These are phyloP conservation scores for Achaetomium macrosporum DNA, from an alignment of 2,329 filamentous ascomycete species.

Conservation along the genomic window DNA sequence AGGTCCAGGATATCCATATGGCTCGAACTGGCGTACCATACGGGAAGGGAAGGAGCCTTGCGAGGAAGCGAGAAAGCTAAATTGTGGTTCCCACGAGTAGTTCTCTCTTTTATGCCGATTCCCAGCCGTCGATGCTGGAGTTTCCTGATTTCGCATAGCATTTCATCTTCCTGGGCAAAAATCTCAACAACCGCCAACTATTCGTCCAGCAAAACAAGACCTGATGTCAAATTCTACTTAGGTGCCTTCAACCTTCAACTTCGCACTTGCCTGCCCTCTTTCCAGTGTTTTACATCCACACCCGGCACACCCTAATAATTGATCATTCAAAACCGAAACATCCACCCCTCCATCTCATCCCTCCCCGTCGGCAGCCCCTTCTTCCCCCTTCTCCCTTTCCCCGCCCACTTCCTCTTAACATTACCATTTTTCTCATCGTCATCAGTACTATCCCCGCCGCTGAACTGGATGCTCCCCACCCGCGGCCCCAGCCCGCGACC, in stretches of 20 bases:
- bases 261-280: neutral
- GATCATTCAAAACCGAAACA: neutral
- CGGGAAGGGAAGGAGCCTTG: too few relatives aligned
- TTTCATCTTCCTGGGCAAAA: too few relatives aligned
- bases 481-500: slow-evolving; percentile 20
- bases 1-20: too few relatives aligned
- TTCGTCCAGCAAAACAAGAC: too few relatives aligned
- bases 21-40: too few relatives aligned
- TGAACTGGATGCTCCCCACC: slow-evolving; percentile 4
- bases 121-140: too few relatives aligned
- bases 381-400: neutral
- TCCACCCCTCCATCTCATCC: slow-evolving; percentile 29
- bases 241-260: neutral
- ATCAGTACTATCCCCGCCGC: slow-evolving; percentile 1
- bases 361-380: slow-evolving; percentile 28
- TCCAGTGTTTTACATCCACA: neutral
- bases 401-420: neutral
- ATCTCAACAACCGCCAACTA: too few relatives aligned
- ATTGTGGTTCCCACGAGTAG: too few relatives aligned
- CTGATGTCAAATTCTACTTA: too few relatives aligned
- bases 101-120: too few relatives aligned
- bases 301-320: neutral
- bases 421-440: neutral
- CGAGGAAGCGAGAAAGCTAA: too few relatives aligned
- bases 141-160: too few relatives aligned